These are phyloP conservation scores for Candida dajiaensis DNA, from an alignment of 805 yeast species.

Conservation along the genomic window DNA sequence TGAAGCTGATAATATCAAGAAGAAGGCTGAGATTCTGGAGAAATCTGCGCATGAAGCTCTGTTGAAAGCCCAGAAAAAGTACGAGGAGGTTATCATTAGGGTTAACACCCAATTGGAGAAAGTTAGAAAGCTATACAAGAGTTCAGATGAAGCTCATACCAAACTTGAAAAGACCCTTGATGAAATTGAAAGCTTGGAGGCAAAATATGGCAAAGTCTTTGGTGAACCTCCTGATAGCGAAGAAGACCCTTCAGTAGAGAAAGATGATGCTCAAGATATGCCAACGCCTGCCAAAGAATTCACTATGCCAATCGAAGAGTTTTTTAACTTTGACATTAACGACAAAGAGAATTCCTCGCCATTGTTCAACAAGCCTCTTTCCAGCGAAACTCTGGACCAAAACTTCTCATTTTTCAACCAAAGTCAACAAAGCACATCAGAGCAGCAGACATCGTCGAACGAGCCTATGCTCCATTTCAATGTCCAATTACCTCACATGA, in stretches of 20 bases:
- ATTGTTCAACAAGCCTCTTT: background rate
- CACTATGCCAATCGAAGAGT: background rate
- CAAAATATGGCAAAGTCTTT: constrained; percentile 1
- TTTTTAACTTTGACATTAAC: no score
- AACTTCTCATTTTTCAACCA: background rate
- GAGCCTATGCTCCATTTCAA: background rate
- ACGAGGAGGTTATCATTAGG: constrained; percentile 6
- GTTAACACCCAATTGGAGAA: constrained; percentile 2
- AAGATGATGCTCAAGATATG: background rate
- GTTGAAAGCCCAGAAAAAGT: constrained; percentile 14
- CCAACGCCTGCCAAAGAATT: background rate
- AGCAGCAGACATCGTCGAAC: background rate
- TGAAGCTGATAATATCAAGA: constrained; percentile 1
- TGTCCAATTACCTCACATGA: background rate
- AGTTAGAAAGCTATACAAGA: background rate
- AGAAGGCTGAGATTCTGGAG: constrained; percentile 8
- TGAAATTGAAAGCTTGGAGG: constrained; percentile 3
- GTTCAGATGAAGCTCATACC: constrained; percentile 6
- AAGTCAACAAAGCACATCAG: background rate
- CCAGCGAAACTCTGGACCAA: background rate
- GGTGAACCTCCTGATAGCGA: background rate
- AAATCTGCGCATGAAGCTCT: constrained; percentile 13
- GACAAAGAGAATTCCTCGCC: background rate
- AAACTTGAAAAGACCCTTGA: constrained; percentile 3
- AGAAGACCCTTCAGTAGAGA: background rate